Base-by-base conservation (phyloP, 2,329 filamentous ascomycete genomes). In the Aspergillus niger region DNA sequence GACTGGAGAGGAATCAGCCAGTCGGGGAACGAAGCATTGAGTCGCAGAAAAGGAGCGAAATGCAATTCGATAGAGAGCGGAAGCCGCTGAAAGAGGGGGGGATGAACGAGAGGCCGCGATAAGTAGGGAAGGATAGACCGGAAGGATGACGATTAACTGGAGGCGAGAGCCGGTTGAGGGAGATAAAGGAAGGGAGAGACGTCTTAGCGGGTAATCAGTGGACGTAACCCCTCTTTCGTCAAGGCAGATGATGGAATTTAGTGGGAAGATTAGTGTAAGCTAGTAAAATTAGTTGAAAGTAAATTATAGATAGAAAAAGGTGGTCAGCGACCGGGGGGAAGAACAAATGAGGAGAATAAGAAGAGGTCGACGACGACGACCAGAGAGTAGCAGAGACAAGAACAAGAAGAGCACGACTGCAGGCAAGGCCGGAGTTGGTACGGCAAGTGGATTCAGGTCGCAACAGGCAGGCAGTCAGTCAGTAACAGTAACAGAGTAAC, bases 21-120 rank as follows among this genome's bases (percentile, higher is more conserved):
- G 55, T 56, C 60, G 64, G 63, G 62, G 63, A 53, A 51, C 44
- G 58, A 67, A 63, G 61, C 59, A 65, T 62, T 63, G 65, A 57
- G 61, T 53, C 54, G 54, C 38, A 58, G 39, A 52, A 55, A 55
- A 56, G 55, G 58, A 59, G 41, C 17, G 41, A 50, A 24, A 55
- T 26, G 43, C 39, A 17, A 43, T 38, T 26, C 57, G 55, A 57
- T 51, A 59, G 54, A 47, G 49, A 60, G 26, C 56, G 51, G 59
- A 62, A 41, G 36, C 5, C 47, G 44, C 43, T 51, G 26, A 36
- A 36, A 36, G 15, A 59, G 58, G 44, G 55, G 20, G 20, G 58
- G 38, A 26, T 22, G 22, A 52, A 41, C 24, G 56, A 20, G 39
- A 57, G 39, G 55, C 55, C 49, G 38, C 47, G 54, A 41, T 36